Base-by-base conservation (phyloP, 176 grass and related monocot species). In the Poa pratensis region DNA sequence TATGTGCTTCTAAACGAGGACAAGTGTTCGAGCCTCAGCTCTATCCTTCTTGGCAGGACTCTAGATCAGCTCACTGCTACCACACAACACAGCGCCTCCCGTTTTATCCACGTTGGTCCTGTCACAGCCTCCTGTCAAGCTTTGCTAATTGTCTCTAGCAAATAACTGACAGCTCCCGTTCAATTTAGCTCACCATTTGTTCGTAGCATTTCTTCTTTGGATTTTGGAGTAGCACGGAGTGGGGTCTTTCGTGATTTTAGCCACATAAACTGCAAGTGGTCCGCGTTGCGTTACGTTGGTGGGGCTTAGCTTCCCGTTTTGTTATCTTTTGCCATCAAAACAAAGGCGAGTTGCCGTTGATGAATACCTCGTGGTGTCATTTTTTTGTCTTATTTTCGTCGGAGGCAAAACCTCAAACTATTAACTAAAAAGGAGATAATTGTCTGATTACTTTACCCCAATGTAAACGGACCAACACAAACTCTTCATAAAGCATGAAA, bases 41-140 rank as follows among this genome's bases (percentile, higher is more conserved):
- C 81, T 90, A 85, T 85, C 81, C 85, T 82, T 40, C 30, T 63
- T 76, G 78, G 73, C 85, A 78, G 39, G 61, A 45, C 74, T 78
- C 46, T 37, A 30, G 67, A 39, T 65, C 20, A 50, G 67, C 73
- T 80, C 82, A 69, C 61, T 65, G 27, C 62, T 68, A 79, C 91
- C 91, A 90, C 91, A 90, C 85, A 87, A 13, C 71, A 34, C 20
- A n/a, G 6, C 26, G 32, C 71, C 52, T 77, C 49, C 59, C 43
- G 26, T 77, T 77, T 64, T 84, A 76, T 83, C 87, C 84, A 80
- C 75, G 50, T 52, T 39, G 73, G 62, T 53, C 34, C 70, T 61
- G 61, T 86, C 75, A 3, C 19, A 55, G 50, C 51, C 71, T 75
- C 23, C 54, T 82, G 1, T 60, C 60, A 76, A 27, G 46, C 26